Percentiles rank a stretch among this genome's conserved stretches.
Evolutionary conservation across 2,329 filamentous ascomycete genomes (phyloP).

Genomic region (Neonectria magnoliae): DNA sequence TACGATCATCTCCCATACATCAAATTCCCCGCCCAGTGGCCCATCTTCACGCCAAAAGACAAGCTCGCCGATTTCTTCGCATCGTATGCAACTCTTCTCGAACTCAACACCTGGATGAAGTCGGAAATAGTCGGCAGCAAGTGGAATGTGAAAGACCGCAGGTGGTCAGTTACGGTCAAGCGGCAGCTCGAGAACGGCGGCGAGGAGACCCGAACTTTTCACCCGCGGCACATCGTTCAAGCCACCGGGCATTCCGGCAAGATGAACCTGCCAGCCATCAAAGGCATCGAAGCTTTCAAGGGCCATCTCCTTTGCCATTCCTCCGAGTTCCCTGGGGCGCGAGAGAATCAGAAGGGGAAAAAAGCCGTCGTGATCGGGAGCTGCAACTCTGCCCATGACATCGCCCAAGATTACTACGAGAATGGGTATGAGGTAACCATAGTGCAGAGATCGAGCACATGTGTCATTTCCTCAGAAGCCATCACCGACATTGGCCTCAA

Average conservation of each 20-base stretch:
- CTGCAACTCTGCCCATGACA: slow-evolving; percentile 76
- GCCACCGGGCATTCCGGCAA: slow-evolving; percentile 22
- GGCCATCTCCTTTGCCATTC: slow-evolving; percentile 19
- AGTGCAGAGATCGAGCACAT: slow-evolving; percentile 73
- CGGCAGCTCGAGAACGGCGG: slow-evolving; percentile 12
- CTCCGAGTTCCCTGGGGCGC: slow-evolving; percentile 15
- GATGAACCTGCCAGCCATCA: slow-evolving; percentile 15
- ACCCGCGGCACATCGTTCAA: slow-evolving; percentile 18
- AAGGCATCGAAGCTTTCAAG: slow-evolving; percentile 15
- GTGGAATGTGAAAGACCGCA: slow-evolving; percentile 15
- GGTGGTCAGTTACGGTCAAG: slow-evolving; percentile 14
- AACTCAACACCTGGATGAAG: slow-evolving; percentile 73
- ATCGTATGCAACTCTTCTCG: slow-evolving; percentile 69
- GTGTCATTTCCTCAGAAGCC: slow-evolving; percentile 67
- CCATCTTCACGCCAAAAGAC: slow-evolving; percentile 76
- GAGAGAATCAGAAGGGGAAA: slow-evolving; percentile 54
- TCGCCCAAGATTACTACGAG: slow-evolving; percentile 73
- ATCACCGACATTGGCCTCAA: slow-evolving; percentile 56
- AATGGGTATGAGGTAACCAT: slow-evolving; percentile 75
- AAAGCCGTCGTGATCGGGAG: slow-evolving; percentile 73
- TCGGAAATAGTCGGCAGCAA: slow-evolving; percentile 51
- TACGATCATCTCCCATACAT: slow-evolving; percentile 72
- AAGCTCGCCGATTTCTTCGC: slow-evolving; percentile 77
- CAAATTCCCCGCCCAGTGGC: slow-evolving; percentile 72
- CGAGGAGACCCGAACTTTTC: slow-evolving; percentile 8